Percentiles rank a stretch among this genome's conserved stretches.
Conservation (phyloP, 257 asterid genomes). For the Fraxinus quadrangulata region DNA sequence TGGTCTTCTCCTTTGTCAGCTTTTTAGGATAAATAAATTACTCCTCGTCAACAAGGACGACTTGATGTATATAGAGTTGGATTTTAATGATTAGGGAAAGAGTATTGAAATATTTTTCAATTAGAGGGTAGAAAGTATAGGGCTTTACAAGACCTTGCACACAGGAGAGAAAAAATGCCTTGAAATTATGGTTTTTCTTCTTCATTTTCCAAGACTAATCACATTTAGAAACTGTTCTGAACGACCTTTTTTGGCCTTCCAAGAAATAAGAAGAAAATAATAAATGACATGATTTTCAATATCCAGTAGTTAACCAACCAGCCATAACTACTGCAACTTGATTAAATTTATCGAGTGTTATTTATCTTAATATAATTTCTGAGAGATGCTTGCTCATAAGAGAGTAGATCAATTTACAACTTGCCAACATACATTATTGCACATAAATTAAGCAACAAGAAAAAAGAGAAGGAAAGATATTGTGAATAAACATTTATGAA, state of each 20-base stretch:
- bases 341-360: slow-evolving; percentile 11
- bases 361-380: neutral
- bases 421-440: neutral
- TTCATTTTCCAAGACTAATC: neutral
- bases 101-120: neutral
- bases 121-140: neutral
- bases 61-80: neutral
- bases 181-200: neutral
- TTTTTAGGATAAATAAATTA: neutral
- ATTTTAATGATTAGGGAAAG: neutral
- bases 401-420: neutral
- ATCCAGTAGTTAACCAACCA: neutral
- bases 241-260: neutral
- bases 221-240: slow-evolving; percentile 2
- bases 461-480: neutral
- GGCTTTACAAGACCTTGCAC: neutral
- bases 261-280: neutral
- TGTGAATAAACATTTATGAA: neutral
- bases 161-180: neutral
- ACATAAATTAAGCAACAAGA: neutral
- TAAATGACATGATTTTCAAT: neutral
- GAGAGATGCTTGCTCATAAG: neutral
- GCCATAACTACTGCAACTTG: neutral
- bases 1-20: slow-evolving; percentile 6
- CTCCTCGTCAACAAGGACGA: neutral